phyloP scores from a whole-genome alignment of 495 filamentous ascomycete species.

The Massariosphaeria phaeospora region DNA sequence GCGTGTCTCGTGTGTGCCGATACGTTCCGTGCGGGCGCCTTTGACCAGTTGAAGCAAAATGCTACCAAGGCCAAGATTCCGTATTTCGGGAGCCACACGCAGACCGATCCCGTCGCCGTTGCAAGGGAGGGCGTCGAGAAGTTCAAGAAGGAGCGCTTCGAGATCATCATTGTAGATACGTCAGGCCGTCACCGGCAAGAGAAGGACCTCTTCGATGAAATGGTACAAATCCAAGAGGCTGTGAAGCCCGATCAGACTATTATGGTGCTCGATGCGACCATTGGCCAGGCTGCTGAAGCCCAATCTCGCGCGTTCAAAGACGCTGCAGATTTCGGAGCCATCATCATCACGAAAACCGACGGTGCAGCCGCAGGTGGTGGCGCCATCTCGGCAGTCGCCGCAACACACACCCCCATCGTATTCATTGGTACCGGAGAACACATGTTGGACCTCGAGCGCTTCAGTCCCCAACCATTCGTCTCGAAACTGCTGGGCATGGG shows the following conservation, averaged over 20 bases:
- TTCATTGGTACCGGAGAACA: constrained; percentile 98
- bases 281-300: constrained; percentile 91
- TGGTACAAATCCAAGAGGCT: constrained; percentile 92
- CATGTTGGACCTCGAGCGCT: constrained; percentile 89
- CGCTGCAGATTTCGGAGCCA: constrained; percentile 93
- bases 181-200: constrained; percentile 92
- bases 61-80: constrained; percentile 98
- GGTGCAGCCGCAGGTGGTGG: constrained; percentile 92
- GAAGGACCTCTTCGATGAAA: constrained; percentile 91
- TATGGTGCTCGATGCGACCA: constrained; percentile 93
- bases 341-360: constrained; percentile 98
- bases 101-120: constrained; percentile 91
- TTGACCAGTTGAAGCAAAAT: constrained; percentile 98
- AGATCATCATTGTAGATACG: constrained; percentile 98
- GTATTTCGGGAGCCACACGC: constrained; percentile 92
- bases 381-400: constrained; percentile 96
- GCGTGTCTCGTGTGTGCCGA: constrained; percentile 94
- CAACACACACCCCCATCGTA: constrained; percentile 93
- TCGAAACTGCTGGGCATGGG: constrained; percentile 94
- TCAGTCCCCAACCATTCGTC: constrained; percentile 85
- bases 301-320: constrained; percentile 97
- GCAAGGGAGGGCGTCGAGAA: constrained; percentile 92
- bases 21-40: constrained; percentile 96
- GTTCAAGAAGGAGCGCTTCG: constrained; percentile 98
- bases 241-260: constrained; percentile 95